Evolutionary conservation across 495 filamentous ascomycete genomes (phyloP), one percentile per base, ranked within the genome.

Genomic region (Hypoxylon rickii): DNA sequence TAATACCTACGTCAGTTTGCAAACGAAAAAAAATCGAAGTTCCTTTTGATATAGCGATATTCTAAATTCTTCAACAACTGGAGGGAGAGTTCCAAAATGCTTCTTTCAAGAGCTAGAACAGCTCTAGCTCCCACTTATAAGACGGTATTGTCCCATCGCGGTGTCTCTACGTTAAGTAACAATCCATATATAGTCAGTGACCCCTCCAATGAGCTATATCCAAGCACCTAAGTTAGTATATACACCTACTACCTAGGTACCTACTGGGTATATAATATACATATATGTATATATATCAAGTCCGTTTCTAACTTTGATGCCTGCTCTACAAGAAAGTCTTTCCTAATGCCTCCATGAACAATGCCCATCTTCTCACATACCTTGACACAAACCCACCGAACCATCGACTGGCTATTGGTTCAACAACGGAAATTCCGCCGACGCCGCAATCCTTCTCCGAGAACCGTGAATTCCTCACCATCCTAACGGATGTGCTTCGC

Each of bases 381-480:
- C 84, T 96, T 42, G 77, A 86, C n/a, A 87, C 86, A 8, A 70
- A 81, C 8, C 90, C 92, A 1, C 89, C 89, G 1, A 86, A 76
- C 16, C 69, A 78, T 4, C 66, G 78, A 31, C 75, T 96, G 21
- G 83, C 90, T 10, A 86, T 97, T 61, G 94, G 92, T 51, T 84
- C 83, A 16, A 85, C 89, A 0, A 81, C 83, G 18, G 70, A 79
- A 42, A 55, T 94, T 20, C 92, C 91, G 2, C 91, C 92, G 12
- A 89, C 87, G 0, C 84, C 92, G 7, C 75, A 83, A 42, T 86
- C 87, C 20, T 86, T 97, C 61, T 80, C 72, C 26, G 87, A 89
- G 62, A 98, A 97, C 69, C 83, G 76, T 3, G 70, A 77, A 17
- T 98, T 98, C 65, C 70, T 94, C 3, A 49, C 74, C 5, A 86